Evolutionary conservation across 306 rosid genomes (phyloP).

Genomic region (Vicia sativa): DNA sequence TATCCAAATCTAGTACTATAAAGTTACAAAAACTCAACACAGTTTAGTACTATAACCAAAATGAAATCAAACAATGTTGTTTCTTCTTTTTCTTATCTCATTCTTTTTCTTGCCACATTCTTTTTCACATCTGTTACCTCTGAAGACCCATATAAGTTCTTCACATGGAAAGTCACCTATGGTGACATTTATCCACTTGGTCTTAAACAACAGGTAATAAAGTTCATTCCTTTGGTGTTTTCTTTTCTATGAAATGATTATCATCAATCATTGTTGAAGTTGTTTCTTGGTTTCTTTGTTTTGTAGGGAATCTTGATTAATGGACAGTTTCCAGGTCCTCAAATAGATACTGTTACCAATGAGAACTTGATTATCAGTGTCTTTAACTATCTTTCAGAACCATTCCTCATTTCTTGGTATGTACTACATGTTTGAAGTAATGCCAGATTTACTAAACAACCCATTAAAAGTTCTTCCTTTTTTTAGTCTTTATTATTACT

Average conservation of each 20-base stretch:
- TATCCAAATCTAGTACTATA: not conserved
- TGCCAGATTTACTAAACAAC: constrained; percentile 12
- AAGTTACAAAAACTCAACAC: not conserved
- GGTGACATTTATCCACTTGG: constrained; percentile 94
- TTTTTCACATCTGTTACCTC: constrained; percentile 47
- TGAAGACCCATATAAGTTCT: constrained; percentile 80
- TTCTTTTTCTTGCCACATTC: constrained; percentile 37
- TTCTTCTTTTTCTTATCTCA: constrained; percentile 31
- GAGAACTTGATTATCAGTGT: constrained; percentile 85
- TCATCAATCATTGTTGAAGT: not conserved
- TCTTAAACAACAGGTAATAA: constrained; percentile 80
- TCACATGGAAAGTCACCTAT: constrained; percentile 90
- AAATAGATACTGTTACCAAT: constrained; percentile 93
- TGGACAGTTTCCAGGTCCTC: constrained; percentile 98
- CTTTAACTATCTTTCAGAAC: constrained; percentile 76
- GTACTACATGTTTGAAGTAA: not conserved
- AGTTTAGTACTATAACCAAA: constrained; percentile 20
- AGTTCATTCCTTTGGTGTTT: not conserved
- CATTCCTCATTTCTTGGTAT: constrained; percentile 90
- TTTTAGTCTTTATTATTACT: not conserved
- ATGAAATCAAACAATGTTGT: constrained; percentile 37
- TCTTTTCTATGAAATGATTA: not conserved
- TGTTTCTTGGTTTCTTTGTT: constrained; percentile 5
- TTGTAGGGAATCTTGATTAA: constrained; percentile 93
- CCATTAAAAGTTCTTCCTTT: constrained; percentile 12